Base-by-base conservation (phyloP, 2,329 filamentous ascomycete genomes). In the Dactylellina sp. region DNA sequence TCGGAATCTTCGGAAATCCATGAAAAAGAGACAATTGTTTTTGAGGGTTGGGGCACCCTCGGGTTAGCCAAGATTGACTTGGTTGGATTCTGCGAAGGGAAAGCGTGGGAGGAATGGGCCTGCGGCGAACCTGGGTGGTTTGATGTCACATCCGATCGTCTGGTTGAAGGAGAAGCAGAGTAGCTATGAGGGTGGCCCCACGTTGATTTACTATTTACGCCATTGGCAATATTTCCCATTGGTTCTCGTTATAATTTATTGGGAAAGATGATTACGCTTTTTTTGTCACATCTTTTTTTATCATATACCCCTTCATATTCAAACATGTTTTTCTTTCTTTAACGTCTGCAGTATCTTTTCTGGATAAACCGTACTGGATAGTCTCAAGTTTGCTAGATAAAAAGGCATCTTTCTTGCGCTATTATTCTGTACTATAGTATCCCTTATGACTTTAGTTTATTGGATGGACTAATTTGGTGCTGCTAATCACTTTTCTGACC, bases 61-160 rank as follows among this genome's bases (percentile, higher is more conserved):
- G 70, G 70, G 22, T 35, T 74, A 14, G 70, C 70, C 12, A 74
- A 74, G 25, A 42, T 74, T 22, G 70, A 74, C 20, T 32, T 74
- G 32, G 70, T 62, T 53, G 70, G 70, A 47, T 74, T 74, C 40
- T 42, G 25, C 12, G 70, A 74, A 46, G 70, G 70, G 12, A 74
- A 74, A 14, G 9, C 32, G 18, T 66, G 61, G 70, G 55, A 66
- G 37, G 47, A 74, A 2, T 74, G 70, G 70, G 61, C 61, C n/a
- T 44, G 70, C 44, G 55, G 70, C 40, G 47, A 74, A 55, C 70
- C 70, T 25, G 56, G 70, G 1, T 74, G 70, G 70, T 74, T 74
- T 52, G 70, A 74, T n/a, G 61, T 49, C 18, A 50, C 53, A 20
- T 47, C 56, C n/a, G 70, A 66, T 14, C 70, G 70, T 6, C 42